These are phyloP conservation scores for Talaromyces sp. DNA, from an alignment of 2,329 filamentous ascomycete genomes.

Conservation along the genomic window DNA sequence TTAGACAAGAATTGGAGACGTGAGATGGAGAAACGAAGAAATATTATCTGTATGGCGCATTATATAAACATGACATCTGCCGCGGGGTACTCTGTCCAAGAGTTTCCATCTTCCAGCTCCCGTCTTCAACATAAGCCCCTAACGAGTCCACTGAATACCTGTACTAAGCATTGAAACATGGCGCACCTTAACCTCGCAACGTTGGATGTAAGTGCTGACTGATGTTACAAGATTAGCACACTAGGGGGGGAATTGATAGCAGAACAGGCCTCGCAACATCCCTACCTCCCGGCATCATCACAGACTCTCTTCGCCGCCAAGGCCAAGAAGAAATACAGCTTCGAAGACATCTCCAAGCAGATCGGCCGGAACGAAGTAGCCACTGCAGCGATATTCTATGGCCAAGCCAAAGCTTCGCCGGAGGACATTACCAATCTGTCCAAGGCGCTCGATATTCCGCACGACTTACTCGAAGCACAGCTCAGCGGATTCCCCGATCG, in stretches of 20 bases:
- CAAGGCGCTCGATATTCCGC: constrained; percentile 59
- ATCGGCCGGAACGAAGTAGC: constrained; percentile 80
- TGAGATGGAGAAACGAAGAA: background rate
- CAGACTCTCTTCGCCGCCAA: constrained; percentile 78
- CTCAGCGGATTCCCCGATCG: constrained; percentile 75
- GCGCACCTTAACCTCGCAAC: constrained; percentile 37
- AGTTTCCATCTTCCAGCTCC: background rate
- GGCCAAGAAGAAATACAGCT: constrained; percentile 69
- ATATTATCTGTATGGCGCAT: background rate
- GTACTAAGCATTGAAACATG: constrained; percentile 27
- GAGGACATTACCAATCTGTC: constrained; percentile 69
- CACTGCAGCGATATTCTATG: constrained; percentile 85
- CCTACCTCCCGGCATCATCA: constrained; percentile 68
- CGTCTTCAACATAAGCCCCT: background rate
- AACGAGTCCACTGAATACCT: background rate
- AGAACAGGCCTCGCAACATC: constrained; percentile 34
- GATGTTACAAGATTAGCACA: background rate
- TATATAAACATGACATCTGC: constrained; percentile 19
- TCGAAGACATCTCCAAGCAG: constrained; percentile 70
- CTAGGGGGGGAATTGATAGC: background rate
- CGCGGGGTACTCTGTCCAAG: background rate
- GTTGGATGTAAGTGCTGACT: constrained; percentile 37
- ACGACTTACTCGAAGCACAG: constrained; percentile 57
- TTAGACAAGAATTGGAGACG: background rate
- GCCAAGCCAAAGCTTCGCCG: constrained; percentile 69